phyloP scores from a whole-genome alignment of 345 rosid genomes.

The Eutrema heterophyllum region DNA sequence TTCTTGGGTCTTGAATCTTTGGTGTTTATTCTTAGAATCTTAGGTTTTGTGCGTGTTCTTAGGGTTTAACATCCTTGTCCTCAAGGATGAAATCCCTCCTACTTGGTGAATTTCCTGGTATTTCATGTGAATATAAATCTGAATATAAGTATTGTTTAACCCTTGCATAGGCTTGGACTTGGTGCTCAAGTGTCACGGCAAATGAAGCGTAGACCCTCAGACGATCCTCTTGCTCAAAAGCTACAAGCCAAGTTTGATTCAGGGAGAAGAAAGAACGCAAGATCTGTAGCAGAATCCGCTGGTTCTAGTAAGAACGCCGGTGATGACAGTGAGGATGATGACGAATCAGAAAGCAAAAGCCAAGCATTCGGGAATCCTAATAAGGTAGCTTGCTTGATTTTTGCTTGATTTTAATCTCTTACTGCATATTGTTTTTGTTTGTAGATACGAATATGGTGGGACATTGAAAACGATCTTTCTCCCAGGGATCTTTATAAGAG shows the following conservation, averaged over 20 bases:
- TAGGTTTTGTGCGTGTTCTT: too few species aligned
- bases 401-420: too few species aligned
- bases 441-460: too few species aligned
- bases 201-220: slow-evolving; percentile 30
- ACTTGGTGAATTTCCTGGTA: too few species aligned
- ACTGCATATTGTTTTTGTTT: too few species aligned
- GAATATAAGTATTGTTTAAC: background rate
- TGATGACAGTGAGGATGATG: slow-evolving; percentile 17
- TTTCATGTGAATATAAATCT: background rate
- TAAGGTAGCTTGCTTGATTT: too few species aligned
- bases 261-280: slow-evolving; percentile 45
- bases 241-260: slow-evolving; percentile 53
- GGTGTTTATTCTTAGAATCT: too few species aligned
- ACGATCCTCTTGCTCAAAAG: slow-evolving; percentile 56
- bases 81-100: too few species aligned
- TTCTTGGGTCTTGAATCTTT: too few species aligned
- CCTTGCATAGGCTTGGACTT: slow-evolving; percentile 43
- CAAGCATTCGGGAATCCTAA: slow-evolving; percentile 14
- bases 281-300: slow-evolving; percentile 23
- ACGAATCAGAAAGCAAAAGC: slow-evolving; percentile 41
- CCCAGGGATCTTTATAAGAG: too few species aligned
- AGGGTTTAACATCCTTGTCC: too few species aligned
- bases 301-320: slow-evolving; percentile 7
- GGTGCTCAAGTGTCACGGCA: slow-evolving; percentile 53
- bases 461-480: too few species aligned